These are phyloP conservation scores for Cyclotella cryptica DNA, from an alignment of 108 stramenopile species.

Conservation along the genomic window DNA sequence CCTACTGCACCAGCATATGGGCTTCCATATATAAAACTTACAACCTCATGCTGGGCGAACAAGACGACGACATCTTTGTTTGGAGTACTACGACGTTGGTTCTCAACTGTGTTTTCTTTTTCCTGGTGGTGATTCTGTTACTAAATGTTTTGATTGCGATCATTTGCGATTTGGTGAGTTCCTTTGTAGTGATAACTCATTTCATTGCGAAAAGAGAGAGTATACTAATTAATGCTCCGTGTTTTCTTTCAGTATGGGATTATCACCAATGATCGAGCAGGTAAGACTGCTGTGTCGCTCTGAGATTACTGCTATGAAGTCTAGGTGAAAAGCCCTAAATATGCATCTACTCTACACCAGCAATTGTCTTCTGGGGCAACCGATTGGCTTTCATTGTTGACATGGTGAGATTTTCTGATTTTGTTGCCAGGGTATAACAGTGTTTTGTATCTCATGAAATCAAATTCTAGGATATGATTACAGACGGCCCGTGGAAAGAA, in stretches of 20 bases:
- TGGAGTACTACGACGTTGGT: slow-evolving; percentile 59
- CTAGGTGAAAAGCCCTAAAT: background rate
- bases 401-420: slow-evolving; percentile 39
- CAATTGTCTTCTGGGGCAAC: slow-evolving; percentile 89
- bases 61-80: slow-evolving; percentile 57
- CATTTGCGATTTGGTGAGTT: slow-evolving; percentile 68
- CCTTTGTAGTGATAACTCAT: background rate
- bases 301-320: background rate
- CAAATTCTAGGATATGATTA: slow-evolving; percentile 28
- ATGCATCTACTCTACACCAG: background rate
- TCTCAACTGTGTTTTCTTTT: slow-evolving; percentile 69
- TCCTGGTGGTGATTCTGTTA: slow-evolving; percentile 78
- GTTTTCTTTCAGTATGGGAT: slow-evolving; percentile 57
- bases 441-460: background rate
- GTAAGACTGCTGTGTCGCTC: background rate
- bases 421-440: background rate
- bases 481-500: slow-evolving; percentile 50
- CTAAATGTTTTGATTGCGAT: slow-evolving; percentile 86
- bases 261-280: slow-evolving; percentile 86
- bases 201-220: background rate
- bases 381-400: slow-evolving; percentile 85
- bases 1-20: slow-evolving; percentile 35
- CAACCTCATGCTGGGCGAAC: slow-evolving; percentile 82
- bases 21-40: slow-evolving; percentile 79
- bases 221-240: background rate